Conservation (phyloP, 2,329 filamentous ascomycete genomes). For the Cytospora mali region DNA sequence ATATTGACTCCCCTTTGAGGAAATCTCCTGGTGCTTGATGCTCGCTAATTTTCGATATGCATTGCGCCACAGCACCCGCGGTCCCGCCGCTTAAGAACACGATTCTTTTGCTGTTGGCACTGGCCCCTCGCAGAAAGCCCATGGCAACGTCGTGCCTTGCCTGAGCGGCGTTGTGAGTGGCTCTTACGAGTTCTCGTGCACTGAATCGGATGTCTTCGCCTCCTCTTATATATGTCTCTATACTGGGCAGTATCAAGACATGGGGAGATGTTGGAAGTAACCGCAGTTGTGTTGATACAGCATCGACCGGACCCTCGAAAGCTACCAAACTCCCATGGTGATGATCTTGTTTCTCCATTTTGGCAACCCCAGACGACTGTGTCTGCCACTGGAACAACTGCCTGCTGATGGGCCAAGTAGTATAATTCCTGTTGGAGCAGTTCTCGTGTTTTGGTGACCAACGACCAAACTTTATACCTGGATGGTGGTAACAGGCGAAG, state of each 20-base stretch:
- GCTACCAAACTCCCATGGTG: slow-evolving; percentile 58
- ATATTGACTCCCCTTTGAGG: slow-evolving; percentile 53
- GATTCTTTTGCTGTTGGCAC: slow-evolving; percentile 51
- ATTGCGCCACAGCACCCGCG: slow-evolving; percentile 55
- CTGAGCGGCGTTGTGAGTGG: slow-evolving; percentile 53
- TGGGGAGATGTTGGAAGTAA: slow-evolving; percentile 62
- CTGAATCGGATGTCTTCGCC: slow-evolving; percentile 38
- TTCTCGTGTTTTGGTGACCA: background rate
- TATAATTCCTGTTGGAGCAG: background rate
- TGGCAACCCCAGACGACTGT: background rate
- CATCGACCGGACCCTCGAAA: slow-evolving; percentile 59
- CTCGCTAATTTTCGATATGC: slow-evolving; percentile 57
- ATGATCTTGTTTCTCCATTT: slow-evolving; percentile 22
- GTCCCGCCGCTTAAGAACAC: slow-evolving; percentile 65
- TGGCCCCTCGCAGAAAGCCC: slow-evolving; percentile 53
- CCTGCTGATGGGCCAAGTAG: background rate
- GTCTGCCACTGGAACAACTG: background rate
- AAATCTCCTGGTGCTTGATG: slow-evolving; percentile 54
- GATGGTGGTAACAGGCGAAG: background rate
- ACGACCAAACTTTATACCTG: background rate
- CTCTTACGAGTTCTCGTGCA: slow-evolving; percentile 46
- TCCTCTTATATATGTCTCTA: slow-evolving; percentile 51
- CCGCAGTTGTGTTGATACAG: slow-evolving; percentile 60
- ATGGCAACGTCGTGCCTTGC: slow-evolving; percentile 52
- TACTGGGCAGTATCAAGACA: slow-evolving; percentile 57